Conservation (phyloP, 352 stramenopile species). For the Pythium insidiosum region DNA sequence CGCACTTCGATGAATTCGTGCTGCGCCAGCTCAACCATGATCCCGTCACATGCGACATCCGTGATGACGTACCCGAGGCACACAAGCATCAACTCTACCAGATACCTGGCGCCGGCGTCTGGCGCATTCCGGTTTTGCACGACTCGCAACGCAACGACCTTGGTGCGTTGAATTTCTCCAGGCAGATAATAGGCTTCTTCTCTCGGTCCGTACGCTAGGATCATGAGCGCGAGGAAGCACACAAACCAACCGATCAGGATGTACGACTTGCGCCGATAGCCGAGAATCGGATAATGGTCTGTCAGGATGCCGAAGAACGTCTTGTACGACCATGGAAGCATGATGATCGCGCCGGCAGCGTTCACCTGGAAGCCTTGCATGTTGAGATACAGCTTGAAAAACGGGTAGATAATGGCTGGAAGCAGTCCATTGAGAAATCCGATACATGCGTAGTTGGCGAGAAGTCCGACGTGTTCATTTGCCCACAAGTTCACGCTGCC, state of each 20-base stretch:
- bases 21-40: conserved; percentile 68
- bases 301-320: conserved; percentile 68
- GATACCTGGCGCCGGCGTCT: conserved; percentile 33
- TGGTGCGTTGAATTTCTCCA: conserved; percentile 52
- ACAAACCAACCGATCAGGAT: conserved; percentile 62
- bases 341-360: conserved; percentile 43
- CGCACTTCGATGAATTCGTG: conserved; percentile 55
- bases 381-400: conserved; percentile 76
- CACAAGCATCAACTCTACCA: conserved; percentile 50
- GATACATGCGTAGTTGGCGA: conserved; percentile 67
- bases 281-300: conserved; percentile 51
- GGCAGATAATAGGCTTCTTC: conserved; percentile 42
- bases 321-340: conserved; percentile 69
- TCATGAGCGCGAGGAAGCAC: conserved; percentile 36
- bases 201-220: conserved; percentile 40
- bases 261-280: conserved; percentile 63
- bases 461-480: conserved; percentile 31
- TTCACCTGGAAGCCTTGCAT: conserved; percentile 63
- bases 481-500: conserved; percentile 33
- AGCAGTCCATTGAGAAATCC: conserved; percentile 66
- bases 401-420: conserved; percentile 55
- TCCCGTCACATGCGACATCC: conserved; percentile 51
- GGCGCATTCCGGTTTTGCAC: conserved; percentile 41
- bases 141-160: conserved; percentile 21
- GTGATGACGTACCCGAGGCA: conserved; percentile 60